These are phyloP conservation scores for Claviceps capensis DNA, from an alignment of 2,329 filamentous ascomycete genomes.

Conservation along the genomic window DNA sequence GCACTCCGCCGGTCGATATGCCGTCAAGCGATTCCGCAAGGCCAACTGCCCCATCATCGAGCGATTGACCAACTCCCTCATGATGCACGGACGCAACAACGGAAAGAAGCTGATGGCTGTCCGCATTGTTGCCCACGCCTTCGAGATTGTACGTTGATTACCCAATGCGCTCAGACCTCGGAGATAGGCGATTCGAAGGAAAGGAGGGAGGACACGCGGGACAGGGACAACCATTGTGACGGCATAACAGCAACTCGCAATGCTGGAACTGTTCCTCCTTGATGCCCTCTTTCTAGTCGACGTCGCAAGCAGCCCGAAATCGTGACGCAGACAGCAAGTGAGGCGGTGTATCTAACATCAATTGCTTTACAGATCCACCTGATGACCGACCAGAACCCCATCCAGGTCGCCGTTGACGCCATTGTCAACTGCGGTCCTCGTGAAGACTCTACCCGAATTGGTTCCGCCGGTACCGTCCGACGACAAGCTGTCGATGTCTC, in stretches of 20 bases:
- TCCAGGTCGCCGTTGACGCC: constrained; percentile 98
- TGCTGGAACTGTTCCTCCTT: not conserved
- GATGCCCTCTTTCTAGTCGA: not conserved
- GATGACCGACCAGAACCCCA: constrained; percentile 99
- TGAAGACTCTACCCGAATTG: constrained; percentile 99
- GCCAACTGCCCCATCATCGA: constrained; percentile 99
- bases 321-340: not conserved
- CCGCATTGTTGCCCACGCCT: constrained; percentile 95
- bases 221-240: not conserved
- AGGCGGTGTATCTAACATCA: constrained; percentile 14
- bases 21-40: constrained; percentile 99
- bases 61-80: constrained; percentile 99
- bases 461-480: constrained; percentile 98
- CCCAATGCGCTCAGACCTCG: not conserved
- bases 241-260: not conserved
- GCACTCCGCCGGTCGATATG: constrained; percentile 97
- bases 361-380: constrained; percentile 68
- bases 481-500: constrained; percentile 99
- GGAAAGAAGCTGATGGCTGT: constrained; percentile 99
- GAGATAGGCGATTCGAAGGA: not conserved
- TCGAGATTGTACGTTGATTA: constrained; percentile 80
- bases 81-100: constrained; percentile 99
- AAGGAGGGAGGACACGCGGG: not conserved
- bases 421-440: constrained; percentile 99
- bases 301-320: not conserved